These are phyloP conservation scores for Eucalyptus pauciflora DNA, from an alignment of 345 rosid species.

Conservation along the genomic window DNA sequence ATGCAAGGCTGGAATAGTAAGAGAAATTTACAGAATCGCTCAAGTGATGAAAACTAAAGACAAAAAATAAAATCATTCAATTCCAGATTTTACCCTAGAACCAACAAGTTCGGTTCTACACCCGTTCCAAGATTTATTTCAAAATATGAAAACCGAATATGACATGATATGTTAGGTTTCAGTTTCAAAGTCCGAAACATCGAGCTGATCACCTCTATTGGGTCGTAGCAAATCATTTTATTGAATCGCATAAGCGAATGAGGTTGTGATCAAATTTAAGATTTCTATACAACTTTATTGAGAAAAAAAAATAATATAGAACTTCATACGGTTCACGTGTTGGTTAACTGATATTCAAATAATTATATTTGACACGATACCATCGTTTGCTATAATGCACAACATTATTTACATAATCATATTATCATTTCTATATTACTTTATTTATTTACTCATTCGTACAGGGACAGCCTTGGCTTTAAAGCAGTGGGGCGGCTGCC, in stretches of 20 bases:
- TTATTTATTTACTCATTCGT: not conserved
- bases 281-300: not conserved
- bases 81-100: not conserved
- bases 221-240: not conserved
- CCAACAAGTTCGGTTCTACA: not conserved
- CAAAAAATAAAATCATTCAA: not conserved
- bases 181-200: accelerated
- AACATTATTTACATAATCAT: not conserved
- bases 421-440: not conserved
- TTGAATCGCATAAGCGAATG: not conserved
- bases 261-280: not conserved
- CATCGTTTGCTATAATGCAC: not conserved
- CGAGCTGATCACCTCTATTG: not conserved
- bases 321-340: not conserved
- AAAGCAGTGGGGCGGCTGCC: not conserved
- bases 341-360: not conserved
- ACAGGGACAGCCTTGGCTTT: not conserved
- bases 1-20: not conserved
- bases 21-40: no score
- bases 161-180: not conserved
- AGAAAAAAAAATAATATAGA: not conserved
- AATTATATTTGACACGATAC: not conserved
- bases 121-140: not conserved
- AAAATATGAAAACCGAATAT: not conserved
- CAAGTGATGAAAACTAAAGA: not conserved